Conservation (phyloP, 139 green algal genomes). For the Pleodorina starrii region DNA sequence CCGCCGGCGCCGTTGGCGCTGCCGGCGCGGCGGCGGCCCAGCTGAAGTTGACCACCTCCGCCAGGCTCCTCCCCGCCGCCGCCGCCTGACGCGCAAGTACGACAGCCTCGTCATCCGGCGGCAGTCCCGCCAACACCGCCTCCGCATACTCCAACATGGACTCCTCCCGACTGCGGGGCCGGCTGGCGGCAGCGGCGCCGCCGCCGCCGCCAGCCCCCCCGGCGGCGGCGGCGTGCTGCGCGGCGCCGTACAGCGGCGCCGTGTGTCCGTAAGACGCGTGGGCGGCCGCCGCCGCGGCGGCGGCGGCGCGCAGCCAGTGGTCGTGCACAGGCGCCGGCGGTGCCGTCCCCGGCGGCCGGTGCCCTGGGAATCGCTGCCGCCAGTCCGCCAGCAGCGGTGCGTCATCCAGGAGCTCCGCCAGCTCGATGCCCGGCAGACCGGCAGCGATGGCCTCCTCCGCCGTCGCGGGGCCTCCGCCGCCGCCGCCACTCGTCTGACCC, state of each 20-base stretch:
- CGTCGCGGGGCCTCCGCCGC: not conserved
- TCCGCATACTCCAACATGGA: slow-evolving; percentile 51
- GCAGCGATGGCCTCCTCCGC: slow-evolving; percentile 25
- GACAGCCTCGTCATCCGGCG: slow-evolving; percentile 73
- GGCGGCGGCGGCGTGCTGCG: not conserved
- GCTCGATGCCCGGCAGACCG: slow-evolving; percentile 31
- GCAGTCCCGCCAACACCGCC: slow-evolving; percentile 67
- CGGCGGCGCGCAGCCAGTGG: slow-evolving; percentile 50
- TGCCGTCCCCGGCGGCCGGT: not conserved
- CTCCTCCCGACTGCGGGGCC: slow-evolving; percentile 24
- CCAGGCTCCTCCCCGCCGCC: slow-evolving; percentile 58
- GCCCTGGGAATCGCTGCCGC: slow-evolving; percentile 17
- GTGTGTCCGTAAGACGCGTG: not conserved
- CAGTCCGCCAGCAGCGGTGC: slow-evolving; percentile 56
- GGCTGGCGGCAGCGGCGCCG: not conserved
- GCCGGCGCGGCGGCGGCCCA: not conserved
- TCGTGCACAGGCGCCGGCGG: slow-evolving; percentile 55
- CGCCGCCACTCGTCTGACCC: not conserved
- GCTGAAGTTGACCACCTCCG: slow-evolving; percentile 60
- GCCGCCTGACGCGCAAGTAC: slow-evolving; percentile 62
- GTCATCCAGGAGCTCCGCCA: slow-evolving; percentile 66
- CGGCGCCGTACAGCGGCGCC: not conserved
- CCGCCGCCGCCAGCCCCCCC: not conserved
- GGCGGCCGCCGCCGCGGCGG: not conserved
- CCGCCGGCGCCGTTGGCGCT: not conserved